phyloP scores from a whole-genome alignment of 805 yeast genomes.

The Metschnikowia bowlesiae region DNA sequence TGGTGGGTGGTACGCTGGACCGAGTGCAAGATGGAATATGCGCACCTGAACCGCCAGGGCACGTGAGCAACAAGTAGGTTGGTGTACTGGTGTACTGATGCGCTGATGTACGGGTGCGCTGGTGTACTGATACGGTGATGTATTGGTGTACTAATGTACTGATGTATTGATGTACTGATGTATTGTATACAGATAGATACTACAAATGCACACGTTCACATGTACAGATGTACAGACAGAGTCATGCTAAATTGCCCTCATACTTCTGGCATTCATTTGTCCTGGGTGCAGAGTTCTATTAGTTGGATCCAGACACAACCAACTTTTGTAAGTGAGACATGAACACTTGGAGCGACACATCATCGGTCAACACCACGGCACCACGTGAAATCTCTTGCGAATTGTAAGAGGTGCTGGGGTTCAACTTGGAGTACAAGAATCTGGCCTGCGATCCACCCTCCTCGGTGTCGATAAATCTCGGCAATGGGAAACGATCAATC shows the following conservation, averaged over 20 bases:
- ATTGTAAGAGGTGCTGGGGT: slow-evolving; percentile 85
- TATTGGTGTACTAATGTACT: not conserved
- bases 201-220: no score
- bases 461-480: slow-evolving; percentile 94
- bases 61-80: not conserved
- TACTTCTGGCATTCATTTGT: not conserved
- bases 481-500: slow-evolving; percentile 93
- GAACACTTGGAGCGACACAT: slow-evolving; percentile 89
- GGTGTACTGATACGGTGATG: no score
- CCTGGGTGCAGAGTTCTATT: slow-evolving; percentile 4
- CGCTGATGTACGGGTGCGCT: no score
- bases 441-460: slow-evolving; percentile 99
- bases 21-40: no score
- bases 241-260: no score
- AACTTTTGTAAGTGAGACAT: slow-evolving; percentile 92
- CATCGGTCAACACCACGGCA: slow-evolving; percentile 92
- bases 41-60: not conserved
- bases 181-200: not conserved
- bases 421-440: slow-evolving; percentile 88
- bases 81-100: not conserved
- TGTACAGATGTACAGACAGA: no score
- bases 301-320: slow-evolving; percentile 56
- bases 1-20: not conserved
- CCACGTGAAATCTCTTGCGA: slow-evolving; percentile 49
- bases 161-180: not conserved